Evolutionary conservation across 768 basidiomycete genomes (phyloP), one percentile per base, ranked within the genome.

Genomic region (Amanita thiersii): DNA sequence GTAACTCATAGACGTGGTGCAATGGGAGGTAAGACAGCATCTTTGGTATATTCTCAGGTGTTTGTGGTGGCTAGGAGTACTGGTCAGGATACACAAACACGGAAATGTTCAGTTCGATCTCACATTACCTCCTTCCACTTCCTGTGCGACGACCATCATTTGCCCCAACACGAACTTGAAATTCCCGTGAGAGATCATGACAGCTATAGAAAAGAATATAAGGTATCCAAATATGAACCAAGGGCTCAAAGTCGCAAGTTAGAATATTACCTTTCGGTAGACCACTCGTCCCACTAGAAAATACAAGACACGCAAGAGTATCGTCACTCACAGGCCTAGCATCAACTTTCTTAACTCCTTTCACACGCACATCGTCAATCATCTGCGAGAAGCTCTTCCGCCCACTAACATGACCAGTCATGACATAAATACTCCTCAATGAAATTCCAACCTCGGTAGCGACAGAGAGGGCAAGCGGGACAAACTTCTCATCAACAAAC

Each of bases 261-360:
- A n/a, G n/a, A n/a, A 9, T 14, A 19, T n/a, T n/a, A 77, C 83
- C 82, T 72, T 87, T 87, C 0, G 85, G 82, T 3, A 79, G 61
- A 0, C 86, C 85, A 45, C 72, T 86, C 0, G 86, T 87, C 17
- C 85, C 85, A 50, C 85, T 86, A 0, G 85, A 87, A 52, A 84
- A 85, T 0, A 81, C 63, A 2, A 87, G 62, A 54, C 86, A 84
- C 1, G 80, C 84, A 1, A 85, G 58, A 0, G 78, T 81, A 45
- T 79, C 61, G 20, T 60, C 64, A 12, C 49, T 59, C 0, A 73
- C 81, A 0, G 66, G 62, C 30, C 64, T 66, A 25, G 76, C 57
- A 1, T 63, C 60, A 1, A 73, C 51, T 1, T 63, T 53, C 5
- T 73, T 66, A 1, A 72, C 50, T 0, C 60, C 58, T 15, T 61